phyloP scores from a whole-genome alignment of 208 protist genomes.

The Wallacemonas sp. region DNA sequence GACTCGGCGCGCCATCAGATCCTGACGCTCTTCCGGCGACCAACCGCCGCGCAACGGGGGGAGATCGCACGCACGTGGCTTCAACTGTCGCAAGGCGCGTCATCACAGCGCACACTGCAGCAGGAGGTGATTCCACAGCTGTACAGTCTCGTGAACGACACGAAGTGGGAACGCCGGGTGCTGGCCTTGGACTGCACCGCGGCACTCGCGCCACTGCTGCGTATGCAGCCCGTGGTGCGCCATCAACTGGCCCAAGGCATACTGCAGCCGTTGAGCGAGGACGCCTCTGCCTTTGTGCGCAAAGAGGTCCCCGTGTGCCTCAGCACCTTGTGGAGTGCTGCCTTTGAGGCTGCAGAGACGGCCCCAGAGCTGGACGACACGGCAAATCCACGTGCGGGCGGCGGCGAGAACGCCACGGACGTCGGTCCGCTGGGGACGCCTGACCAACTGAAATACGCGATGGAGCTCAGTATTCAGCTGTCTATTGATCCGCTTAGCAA shows the following conservation, averaged over 20 bases:
- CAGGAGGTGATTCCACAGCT: constrained; percentile 65
- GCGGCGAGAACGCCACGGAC: not conserved
- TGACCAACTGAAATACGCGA: constrained; percentile 19
- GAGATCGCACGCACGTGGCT: constrained; percentile 52
- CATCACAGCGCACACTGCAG: constrained; percentile 30
- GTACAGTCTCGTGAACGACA: constrained; percentile 59
- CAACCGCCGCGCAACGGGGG: constrained; percentile 31
- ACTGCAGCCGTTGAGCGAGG: constrained; percentile 59
- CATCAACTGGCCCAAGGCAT: constrained; percentile 57
- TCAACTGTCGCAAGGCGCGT: constrained; percentile 31
- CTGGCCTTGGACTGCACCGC: constrained; percentile 57
- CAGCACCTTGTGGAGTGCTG: constrained; percentile 40
- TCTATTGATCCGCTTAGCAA: constrained; percentile 48
- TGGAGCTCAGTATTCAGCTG: constrained; percentile 55
- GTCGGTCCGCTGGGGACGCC: not conserved
- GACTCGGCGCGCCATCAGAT: constrained; percentile 43
- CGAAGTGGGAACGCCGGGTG: constrained; percentile 40
- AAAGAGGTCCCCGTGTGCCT: constrained; percentile 53
- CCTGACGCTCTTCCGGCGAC: constrained; percentile 56
- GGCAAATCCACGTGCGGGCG: not conserved
- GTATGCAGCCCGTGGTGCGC: constrained; percentile 22
- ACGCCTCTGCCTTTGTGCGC: constrained; percentile 52
- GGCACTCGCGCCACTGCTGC: constrained; percentile 33
- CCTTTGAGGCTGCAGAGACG: not conserved
- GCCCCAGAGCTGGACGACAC: not conserved